phyloP scores from a whole-genome alignment of 2,329 filamentous ascomycete genomes.

The Albophoma yamanashiensis region DNA sequence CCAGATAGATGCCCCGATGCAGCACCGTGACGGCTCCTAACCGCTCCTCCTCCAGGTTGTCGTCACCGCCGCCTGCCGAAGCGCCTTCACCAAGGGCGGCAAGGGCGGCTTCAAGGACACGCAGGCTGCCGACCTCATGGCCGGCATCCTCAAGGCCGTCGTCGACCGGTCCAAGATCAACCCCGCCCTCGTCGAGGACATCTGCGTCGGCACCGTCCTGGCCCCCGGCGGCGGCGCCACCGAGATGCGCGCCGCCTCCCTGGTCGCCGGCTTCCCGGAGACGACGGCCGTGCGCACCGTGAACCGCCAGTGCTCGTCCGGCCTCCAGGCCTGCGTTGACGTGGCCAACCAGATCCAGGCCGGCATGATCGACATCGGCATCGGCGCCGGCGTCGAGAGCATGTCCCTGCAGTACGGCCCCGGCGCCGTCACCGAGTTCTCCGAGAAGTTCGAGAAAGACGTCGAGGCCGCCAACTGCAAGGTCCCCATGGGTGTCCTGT shows the following conservation, averaged over 20 bases:
- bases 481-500: conserved; percentile 90
- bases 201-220: conserved; percentile 84
- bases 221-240: conserved; percentile 90
- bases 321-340: conserved; percentile 85
- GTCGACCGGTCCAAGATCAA: conserved; percentile 82
- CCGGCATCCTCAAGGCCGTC: conserved; percentile 70
- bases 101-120: conserved; percentile 97
- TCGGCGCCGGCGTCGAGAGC: conserved; percentile 92
- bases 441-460: conserved; percentile 72
- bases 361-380: conserved; percentile 91
- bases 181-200: conserved; percentile 79
- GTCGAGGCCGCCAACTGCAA: conserved; percentile 88
- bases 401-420: conserved; percentile 92
- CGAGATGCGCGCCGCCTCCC: conserved; percentile 85
- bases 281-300: conserved; percentile 73
- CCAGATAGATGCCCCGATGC: neutral
- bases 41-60: conserved; percentile 52
- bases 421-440: conserved; percentile 83
- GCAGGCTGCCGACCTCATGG: conserved; percentile 71
- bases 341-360: conserved; percentile 84
- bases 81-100: conserved; percentile 83
- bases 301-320: conserved; percentile 91
- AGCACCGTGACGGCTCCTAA: neutral
- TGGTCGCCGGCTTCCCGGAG: conserved; percentile 86
- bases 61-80: conserved; percentile 84